These are phyloP conservation scores for Pisolithus thermaeus DNA, from an alignment of 1,284 basidiomycete species.

Conservation along the genomic window DNA sequence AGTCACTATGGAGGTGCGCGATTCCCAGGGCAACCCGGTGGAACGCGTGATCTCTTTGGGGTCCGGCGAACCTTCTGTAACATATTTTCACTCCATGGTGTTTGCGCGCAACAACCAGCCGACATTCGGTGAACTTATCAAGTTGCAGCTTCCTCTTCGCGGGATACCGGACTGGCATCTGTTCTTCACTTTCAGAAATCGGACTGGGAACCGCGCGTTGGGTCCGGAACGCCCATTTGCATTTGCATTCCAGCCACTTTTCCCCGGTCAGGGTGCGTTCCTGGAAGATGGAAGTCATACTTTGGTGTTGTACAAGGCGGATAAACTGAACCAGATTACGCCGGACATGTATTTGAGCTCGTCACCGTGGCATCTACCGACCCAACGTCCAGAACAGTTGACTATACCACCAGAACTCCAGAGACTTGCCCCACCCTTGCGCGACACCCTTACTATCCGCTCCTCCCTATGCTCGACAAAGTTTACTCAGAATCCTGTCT, in stretches of 20 bases:
- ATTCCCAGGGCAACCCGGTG: constrained; percentile 65
- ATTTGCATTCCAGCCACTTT: constrained; percentile 88
- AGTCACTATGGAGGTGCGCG: constrained; percentile 85
- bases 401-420: constrained; percentile 58
- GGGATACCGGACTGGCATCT: constrained; percentile 80
- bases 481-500: constrained; percentile 87
- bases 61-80: constrained; percentile 75
- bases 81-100: constrained; percentile 86
- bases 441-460: constrained; percentile 79
- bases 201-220: constrained; percentile 49
- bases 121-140: constrained; percentile 91
- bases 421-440: constrained; percentile 60
- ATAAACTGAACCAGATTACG: constrained; percentile 56
- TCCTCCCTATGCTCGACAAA: constrained; percentile 90
- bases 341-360: constrained; percentile 66
- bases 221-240: constrained; percentile 79
- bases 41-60: constrained; percentile 80
- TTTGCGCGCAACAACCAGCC: constrained; percentile 82
- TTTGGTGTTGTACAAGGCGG: constrained; percentile 77
- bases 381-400: constrained; percentile 56
- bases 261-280: constrained; percentile 74
- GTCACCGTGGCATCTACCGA: constrained; percentile 51
- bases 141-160: constrained; percentile 71
- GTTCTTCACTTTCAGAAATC: constrained; percentile 91
- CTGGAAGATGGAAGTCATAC: constrained; percentile 89